Conservation (phyloP, 1,284 basidiomycete genomes). For the Cutaneotrichosporon curvatum region DNA sequence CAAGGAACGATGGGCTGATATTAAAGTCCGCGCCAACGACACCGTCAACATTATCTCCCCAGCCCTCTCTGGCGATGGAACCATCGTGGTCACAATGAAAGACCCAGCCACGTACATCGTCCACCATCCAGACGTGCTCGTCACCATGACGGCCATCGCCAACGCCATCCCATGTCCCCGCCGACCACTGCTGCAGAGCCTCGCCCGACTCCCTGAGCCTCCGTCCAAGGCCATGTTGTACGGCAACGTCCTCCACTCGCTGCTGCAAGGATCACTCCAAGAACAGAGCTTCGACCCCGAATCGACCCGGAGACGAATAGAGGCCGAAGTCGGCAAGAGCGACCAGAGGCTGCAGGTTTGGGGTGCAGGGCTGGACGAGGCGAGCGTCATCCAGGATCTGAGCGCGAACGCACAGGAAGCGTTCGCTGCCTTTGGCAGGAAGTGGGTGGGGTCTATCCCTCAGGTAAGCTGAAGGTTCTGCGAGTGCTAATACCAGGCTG, state of each 20-base stretch:
- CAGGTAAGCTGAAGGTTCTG: not conserved
- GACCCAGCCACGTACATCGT: conserved; percentile 53
- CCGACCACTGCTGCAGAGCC: conserved; percentile 66
- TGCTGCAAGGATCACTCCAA: conserved; percentile 68
- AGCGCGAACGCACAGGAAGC: conserved; percentile 33
- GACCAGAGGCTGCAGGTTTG: conserved; percentile 39
- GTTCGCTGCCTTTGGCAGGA: conserved; percentile 38
- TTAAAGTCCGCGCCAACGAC: conserved; percentile 55
- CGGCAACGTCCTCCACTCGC: conserved; percentile 83
- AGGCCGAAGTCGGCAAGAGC: conserved; percentile 34
- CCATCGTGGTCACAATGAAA: conserved; percentile 34
- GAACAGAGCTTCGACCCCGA: conserved; percentile 33
- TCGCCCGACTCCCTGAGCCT: conserved; percentile 52
- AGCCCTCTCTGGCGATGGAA: conserved; percentile 23
- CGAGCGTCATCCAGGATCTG: conserved; percentile 40
- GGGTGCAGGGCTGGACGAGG: conserved; percentile 39
- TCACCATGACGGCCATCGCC: conserved; percentile 80
- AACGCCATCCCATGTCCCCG: conserved; percentile 72
- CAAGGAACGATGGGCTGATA: conserved; percentile 40
- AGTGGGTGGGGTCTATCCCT: conserved; percentile 29
- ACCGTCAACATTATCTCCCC: conserved; percentile 62
- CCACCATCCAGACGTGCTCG: conserved; percentile 78
- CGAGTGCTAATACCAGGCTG: conserved; percentile 8
- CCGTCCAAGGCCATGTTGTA: conserved; percentile 57
- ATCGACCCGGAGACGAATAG: conserved; percentile 27